These are phyloP conservation scores for Neobulgaria alba DNA, from an alignment of 2,329 filamentous ascomycete species.

Conservation along the genomic window DNA sequence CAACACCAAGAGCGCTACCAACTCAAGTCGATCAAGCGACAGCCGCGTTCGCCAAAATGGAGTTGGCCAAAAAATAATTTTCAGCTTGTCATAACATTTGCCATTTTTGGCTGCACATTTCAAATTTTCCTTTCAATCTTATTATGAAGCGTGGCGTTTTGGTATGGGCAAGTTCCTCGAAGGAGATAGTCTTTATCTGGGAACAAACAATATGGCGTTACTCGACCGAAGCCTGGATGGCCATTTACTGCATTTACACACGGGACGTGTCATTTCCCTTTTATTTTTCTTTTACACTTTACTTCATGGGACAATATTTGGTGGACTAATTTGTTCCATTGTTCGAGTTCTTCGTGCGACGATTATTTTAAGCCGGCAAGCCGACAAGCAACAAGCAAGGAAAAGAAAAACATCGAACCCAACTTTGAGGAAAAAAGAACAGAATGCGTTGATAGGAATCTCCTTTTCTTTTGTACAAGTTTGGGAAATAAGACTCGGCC, in stretches of 20 bases:
- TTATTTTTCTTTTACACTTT: conserved; percentile 8
- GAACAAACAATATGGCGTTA: conserved; percentile 10
- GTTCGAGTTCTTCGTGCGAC: background rate
- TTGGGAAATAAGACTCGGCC: too few relatives aligned
- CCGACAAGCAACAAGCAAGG: background rate
- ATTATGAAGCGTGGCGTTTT: conserved; percentile 8
- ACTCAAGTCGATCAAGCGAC: conserved; percentile 12
- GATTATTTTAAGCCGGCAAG: background rate
- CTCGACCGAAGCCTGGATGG: conserved; percentile 6
- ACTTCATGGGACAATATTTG: conserved; percentile 1
- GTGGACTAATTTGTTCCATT: background rate
- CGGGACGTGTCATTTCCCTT: conserved; percentile 4
- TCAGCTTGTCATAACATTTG: conserved; percentile 4
- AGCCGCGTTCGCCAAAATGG: conserved; percentile 3
- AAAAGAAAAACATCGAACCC: background rate
- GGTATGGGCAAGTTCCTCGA: conserved; percentile 3
- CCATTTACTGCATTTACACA: conserved; percentile 22
- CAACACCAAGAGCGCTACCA: conserved; percentile 23
- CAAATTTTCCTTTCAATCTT: conserved; percentile 9
- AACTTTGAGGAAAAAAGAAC: background rate
- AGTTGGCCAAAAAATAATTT: conserved; percentile 1
- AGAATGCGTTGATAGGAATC: too few relatives aligned
- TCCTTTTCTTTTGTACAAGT: too few relatives aligned
- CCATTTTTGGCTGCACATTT: conserved; percentile 2
- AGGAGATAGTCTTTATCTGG: conserved; percentile 3